Conservation (phyloP, 2,329 filamentous ascomycete genomes). For the Fusarium pseudoanthophilum region DNA sequence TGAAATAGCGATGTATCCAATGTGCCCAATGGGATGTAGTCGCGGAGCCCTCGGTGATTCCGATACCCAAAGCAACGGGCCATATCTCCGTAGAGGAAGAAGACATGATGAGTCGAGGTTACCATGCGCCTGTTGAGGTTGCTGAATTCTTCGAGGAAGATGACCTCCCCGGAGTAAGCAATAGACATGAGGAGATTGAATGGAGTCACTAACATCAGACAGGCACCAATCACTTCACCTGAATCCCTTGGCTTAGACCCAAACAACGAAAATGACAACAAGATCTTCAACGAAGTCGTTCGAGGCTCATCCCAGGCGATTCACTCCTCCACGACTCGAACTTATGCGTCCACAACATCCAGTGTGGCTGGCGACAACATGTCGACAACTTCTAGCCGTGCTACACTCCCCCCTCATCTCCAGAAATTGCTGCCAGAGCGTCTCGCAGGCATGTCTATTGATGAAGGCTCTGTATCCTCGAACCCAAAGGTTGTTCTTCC, state of each 20-base stretch:
- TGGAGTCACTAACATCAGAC: conserved; percentile 4
- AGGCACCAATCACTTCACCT: conserved; percentile 45
- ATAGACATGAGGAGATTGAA: background rate
- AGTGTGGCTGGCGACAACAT: conserved; percentile 19
- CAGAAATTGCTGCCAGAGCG: background rate
- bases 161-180: conserved; percentile 32
- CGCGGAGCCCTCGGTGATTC: conserved; percentile 49
- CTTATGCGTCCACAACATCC: conserved; percentile 4
- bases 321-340: background rate
- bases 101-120: conserved; percentile 9
- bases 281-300: background rate
- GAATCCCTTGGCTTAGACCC: conserved; percentile 39
- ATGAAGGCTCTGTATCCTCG: background rate
- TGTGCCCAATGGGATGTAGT: conserved; percentile 51
- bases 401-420: conserved; percentile 15
- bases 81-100: conserved; percentile 49
- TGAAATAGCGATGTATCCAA: conserved; percentile 47
- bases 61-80: conserved; percentile 47
- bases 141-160: conserved; percentile 44
- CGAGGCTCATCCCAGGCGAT: background rate
- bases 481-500: background rate
- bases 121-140: conserved; percentile 20
- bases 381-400: conserved; percentile 12
- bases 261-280: background rate
- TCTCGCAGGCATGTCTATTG: background rate